Base-by-base conservation (phyloP, 2,329 filamentous ascomycete genomes). In the Colletotrichum tofieldiae region DNA sequence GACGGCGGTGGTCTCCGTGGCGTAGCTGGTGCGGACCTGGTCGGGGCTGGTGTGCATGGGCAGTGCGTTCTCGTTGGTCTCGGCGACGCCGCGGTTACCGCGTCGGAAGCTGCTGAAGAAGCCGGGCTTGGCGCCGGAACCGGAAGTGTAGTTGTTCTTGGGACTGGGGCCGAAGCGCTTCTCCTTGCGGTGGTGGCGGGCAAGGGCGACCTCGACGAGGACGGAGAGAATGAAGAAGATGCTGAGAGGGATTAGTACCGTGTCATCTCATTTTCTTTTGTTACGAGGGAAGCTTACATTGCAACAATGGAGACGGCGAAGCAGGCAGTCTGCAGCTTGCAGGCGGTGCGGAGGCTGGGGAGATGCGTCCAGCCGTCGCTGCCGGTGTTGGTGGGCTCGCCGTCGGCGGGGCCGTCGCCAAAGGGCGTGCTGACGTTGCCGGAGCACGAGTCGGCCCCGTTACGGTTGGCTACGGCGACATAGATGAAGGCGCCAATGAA, bases 401-500 rank as follows among this genome's bases (percentile, higher is more conserved):
- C 83, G 61, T 81, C 79, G 1, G 88, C 85, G 9, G 88, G 82
- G 7, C 93, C 93, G 5, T 80, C 86, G 47, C 95, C 95, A 65
- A 96, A 89, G 8, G 90, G 91, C 20, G 91, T 96, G 59, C 87
- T 84, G 71, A 95, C 87, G 20, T 84, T 83, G 18, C 83, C 86
- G 20, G 73, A 79, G 85, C 95, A 98, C 61, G 83, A 88, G 73
- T 87, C 82, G 0, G 90, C 89, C 47, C 95, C 95, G 67, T 89
- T 83, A 47, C 93, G 89, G 72, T 93, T 95, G 74, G 94, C 87
- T 60, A 92, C 86, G 0, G 95, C 94, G 72, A 98, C 89, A 78
- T 95, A 97, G 78, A 97, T 89, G 85, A 96, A 96, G 71, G 87
- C 90, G 51, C 89, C 94, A 64, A 90, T 84, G 82, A 98, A 97